Percentiles rank a stretch among this genome's conserved stretches.
Conservation (phyloP, 139 green algal genomes). For the Desmodesmus armatus region DNA sequence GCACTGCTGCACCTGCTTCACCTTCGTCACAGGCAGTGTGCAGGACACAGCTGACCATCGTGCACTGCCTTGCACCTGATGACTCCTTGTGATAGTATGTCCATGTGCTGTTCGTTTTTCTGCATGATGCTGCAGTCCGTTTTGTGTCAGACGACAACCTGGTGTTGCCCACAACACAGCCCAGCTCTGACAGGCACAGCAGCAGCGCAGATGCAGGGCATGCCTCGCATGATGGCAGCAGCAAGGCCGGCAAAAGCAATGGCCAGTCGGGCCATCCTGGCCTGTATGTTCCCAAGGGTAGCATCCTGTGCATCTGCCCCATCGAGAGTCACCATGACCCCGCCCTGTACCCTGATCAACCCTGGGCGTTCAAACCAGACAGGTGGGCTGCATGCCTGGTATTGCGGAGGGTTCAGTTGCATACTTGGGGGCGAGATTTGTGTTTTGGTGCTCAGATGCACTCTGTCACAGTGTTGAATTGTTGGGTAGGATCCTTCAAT, state of each 20-base stretch:
- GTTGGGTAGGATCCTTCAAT: too few species aligned
- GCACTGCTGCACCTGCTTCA: too few species aligned
- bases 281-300: slow-evolving; percentile 57
- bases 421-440: too few species aligned
- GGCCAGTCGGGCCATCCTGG: too few species aligned
- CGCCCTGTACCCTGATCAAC: slow-evolving; percentile 50
- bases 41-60: too few species aligned
- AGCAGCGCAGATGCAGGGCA: background rate
- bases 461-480: too few species aligned
- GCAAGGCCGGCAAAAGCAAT: background rate
- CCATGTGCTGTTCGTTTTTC: background rate
- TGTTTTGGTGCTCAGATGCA: too few species aligned
- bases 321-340: slow-evolving; percentile 68
- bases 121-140: background rate
- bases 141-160: background rate
- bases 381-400: slow-evolving; percentile 49
- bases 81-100: background rate
- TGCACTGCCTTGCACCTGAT: too few species aligned
- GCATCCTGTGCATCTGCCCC: slow-evolving; percentile 75
- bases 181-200: background rate
- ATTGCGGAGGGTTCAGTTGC: too few species aligned
- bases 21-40: too few species aligned
- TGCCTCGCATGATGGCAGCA: slow-evolving; percentile 3
- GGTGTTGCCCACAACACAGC: background rate
- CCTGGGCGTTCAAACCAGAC: slow-evolving; percentile 55